Evolutionary conservation across 805 yeast genomes (phyloP).

Genomic region (Yarrowia porcina): DNA sequence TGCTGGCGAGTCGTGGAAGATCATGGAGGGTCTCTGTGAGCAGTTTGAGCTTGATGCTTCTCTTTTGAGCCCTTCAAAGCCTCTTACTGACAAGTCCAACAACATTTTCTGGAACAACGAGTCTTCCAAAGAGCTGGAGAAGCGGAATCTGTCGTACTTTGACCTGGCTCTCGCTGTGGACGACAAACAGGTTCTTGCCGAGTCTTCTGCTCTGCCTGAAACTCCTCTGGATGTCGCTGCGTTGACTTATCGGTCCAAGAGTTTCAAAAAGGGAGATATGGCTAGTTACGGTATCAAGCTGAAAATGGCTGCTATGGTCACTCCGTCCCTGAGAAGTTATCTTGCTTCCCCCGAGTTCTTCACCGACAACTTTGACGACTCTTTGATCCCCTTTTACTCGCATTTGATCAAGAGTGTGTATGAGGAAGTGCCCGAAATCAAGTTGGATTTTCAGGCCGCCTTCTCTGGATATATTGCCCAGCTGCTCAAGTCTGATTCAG

Average conservation of each 20-base stretch:
- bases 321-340: neutral
- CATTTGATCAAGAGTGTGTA: conserved; percentile 8
- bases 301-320: conserved; percentile 3
- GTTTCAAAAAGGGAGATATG: neutral
- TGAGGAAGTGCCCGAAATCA: neutral
- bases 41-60: neutral
- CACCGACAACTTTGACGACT: neutral
- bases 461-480: neutral
- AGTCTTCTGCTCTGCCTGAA: conserved; percentile 13
- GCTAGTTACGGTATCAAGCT: conserved; percentile 8
- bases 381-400: neutral
- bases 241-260: conserved; percentile 3
- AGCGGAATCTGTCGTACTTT: conserved; percentile 6
- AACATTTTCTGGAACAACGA: neutral
- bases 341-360: conserved; percentile 16
- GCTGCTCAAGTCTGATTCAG: neutral
- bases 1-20: conserved; percentile 55
- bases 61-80: neutral
- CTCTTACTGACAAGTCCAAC: conserved; percentile 2
- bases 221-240: conserved; percentile 9
- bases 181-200: neutral
- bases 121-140: neutral
- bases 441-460: neutral
- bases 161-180: conserved; percentile 16
- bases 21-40: conserved; percentile 24